A percentile compares a stretch with the other conserved stretches of the same genome.
Conservation (phyloP, 2,329 filamentous ascomycete species). For the Exutisphaerella laricina region DNA sequence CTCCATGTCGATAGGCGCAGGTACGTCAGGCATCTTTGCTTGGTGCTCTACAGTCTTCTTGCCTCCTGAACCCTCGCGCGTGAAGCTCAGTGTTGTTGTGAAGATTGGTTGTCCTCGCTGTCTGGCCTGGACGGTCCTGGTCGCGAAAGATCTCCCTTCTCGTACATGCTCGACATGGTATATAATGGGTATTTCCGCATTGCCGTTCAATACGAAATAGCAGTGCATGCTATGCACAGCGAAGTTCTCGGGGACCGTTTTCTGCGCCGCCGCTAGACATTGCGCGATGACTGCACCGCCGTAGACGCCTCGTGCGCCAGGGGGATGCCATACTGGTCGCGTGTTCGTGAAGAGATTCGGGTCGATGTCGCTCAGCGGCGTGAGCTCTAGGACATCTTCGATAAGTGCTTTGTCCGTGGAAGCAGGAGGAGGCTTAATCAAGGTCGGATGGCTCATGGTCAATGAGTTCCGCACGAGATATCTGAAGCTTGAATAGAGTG, state of each 20-base stretch:
- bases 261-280: constrained; percentile 78
- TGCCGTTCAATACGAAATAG: constrained; percentile 93
- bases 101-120: constrained; percentile 88
- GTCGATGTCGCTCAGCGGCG: constrained; percentile 68
- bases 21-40: constrained; percentile 45
- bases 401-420: constrained; percentile 71
- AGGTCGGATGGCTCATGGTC: constrained; percentile 32
- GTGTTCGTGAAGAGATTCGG: constrained; percentile 94
- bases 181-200: constrained; percentile 75
- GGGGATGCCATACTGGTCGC: constrained; percentile 83
- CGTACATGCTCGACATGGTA: constrained; percentile 94
- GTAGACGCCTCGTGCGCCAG: constrained; percentile 86
- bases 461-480: no score
- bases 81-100: constrained; percentile 89
- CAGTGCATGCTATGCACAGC: constrained; percentile 95
- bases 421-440: constrained; percentile 68
- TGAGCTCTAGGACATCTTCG: constrained; percentile 84
- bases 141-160: constrained; percentile 83
- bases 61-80: constrained; percentile 57
- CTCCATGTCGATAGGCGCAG: constrained; percentile 39
- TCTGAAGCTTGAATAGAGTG: no score
- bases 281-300: constrained; percentile 93
- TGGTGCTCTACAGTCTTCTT: constrained; percentile 60
- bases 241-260: constrained; percentile 76
- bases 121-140: constrained; percentile 89